These are phyloP conservation scores for Solanum verrucosum DNA, from an alignment of 257 asterid genomes.

Conservation along the genomic window DNA sequence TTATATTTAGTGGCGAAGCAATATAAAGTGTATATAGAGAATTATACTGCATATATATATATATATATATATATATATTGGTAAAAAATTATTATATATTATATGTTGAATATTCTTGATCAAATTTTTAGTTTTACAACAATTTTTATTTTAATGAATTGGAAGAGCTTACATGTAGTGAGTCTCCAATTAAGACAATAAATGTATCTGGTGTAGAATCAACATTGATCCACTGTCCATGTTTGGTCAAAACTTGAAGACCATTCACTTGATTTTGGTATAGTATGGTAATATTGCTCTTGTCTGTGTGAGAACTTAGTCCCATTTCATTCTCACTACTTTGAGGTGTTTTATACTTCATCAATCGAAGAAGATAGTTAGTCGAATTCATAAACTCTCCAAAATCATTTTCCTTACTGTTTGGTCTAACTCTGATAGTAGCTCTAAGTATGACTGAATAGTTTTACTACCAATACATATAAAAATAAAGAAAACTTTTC, in stretches of 20 bases:
- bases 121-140: neutral
- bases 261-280: slow-evolving; percentile 25
- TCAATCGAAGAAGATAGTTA: slow-evolving; percentile 27
- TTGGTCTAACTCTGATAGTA: slow-evolving; percentile 32
- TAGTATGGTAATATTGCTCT: slow-evolving; percentile 28
- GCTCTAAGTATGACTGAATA: slow-evolving; percentile 12
- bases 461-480: slow-evolving; percentile 16
- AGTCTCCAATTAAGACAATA: slow-evolving; percentile 41
- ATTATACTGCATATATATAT: no score
- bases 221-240: slow-evolving; percentile 36
- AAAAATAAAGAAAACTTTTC: neutral
- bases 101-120: neutral
- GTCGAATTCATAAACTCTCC: slow-evolving; percentile 40
- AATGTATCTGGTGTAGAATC: slow-evolving; percentile 27
- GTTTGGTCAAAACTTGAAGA: slow-evolving; percentile 30
- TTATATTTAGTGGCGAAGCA: no score
- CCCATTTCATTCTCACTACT: slow-evolving; percentile 20
- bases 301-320: slow-evolving; percentile 38
- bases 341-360: slow-evolving; percentile 40
- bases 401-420: slow-evolving; percentile 34
- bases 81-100: no score
- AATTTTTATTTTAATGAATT: neutral
- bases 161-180: slow-evolving; percentile 18
- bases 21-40: no score
- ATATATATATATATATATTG: no score